phyloP scores from a whole-genome alignment of 352 stramenopile species.

The Phytophthora europaea region DNA sequence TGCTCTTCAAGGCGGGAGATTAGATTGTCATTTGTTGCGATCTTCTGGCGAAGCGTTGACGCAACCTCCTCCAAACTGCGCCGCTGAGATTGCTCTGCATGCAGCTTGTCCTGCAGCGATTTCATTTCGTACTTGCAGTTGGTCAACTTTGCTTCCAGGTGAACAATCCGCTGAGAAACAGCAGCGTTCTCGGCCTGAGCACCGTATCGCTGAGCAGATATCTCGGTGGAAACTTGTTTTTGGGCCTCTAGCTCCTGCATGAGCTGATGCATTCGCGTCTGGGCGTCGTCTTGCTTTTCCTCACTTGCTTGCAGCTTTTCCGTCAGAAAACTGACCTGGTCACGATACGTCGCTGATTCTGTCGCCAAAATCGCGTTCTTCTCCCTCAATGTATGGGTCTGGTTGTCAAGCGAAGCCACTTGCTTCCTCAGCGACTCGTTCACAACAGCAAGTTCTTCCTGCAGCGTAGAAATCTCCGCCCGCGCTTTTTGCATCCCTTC shows the following conservation, averaged over 20 bases:
- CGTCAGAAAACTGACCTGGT: constrained; percentile 86
- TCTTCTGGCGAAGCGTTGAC: constrained; percentile 68
- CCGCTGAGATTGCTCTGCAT: constrained; percentile 61
- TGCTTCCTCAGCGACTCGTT: constrained; percentile 81
- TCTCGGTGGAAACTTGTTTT: constrained; percentile 78
- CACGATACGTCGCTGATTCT: constrained; percentile 70
- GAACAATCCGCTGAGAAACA: constrained; percentile 79
- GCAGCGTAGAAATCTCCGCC: constrained; percentile 56
- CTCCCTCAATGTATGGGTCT: constrained; percentile 56
- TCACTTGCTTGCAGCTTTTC: constrained; percentile 74
- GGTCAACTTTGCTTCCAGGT: constrained; percentile 81
- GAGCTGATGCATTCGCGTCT: constrained; percentile 62
- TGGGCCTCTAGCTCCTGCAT: constrained; percentile 67
- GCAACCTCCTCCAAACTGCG: constrained; percentile 74
- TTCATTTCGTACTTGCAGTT: constrained; percentile 77
- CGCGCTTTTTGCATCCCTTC: constrained; percentile 75
- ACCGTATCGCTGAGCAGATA: constrained; percentile 82
- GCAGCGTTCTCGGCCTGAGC: constrained; percentile 79
- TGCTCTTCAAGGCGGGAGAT: constrained; percentile 80
- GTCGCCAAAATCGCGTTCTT: constrained; percentile 68
- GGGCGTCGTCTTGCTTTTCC: constrained; percentile 59
- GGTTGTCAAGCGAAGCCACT: constrained; percentile 64
- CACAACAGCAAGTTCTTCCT: constrained; percentile 68
- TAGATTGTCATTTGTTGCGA: constrained; percentile 68
- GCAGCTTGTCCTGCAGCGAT: constrained; percentile 69